Conservation (phyloP, 2,329 filamentous ascomycete species). For the Elsinoe perseae region DNA sequence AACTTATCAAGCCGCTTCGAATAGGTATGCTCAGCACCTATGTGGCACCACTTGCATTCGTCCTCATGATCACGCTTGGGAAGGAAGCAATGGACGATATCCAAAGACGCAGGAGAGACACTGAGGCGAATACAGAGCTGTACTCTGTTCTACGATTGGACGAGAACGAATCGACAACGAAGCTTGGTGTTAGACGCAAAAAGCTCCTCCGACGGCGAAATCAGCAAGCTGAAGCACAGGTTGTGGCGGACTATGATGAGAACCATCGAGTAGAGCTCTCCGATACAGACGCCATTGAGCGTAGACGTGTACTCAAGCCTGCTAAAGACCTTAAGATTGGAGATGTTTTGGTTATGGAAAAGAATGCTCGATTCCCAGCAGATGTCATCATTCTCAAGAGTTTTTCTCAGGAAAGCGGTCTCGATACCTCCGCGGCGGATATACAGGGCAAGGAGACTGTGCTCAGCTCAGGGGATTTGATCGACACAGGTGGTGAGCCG, state of each 20-base stretch:
- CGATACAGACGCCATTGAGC: conserved; percentile 28
- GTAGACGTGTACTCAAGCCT: conserved; percentile 64
- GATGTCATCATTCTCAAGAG: conserved; percentile 92
- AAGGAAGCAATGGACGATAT: conserved; percentile 97
- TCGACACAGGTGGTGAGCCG: conserved; percentile 25
- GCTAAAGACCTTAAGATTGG: conserved; percentile 87
- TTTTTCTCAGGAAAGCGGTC: conserved; percentile 49
- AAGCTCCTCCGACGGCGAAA: conserved; percentile 19
- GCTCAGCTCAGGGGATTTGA: conserved; percentile 27
- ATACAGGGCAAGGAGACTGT: conserved; percentile 26
- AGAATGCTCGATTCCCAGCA: conserved; percentile 87
- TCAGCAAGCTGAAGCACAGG: conserved; percentile 15
- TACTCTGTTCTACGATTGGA: conserved; percentile 72
- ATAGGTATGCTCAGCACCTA: conserved; percentile 96
- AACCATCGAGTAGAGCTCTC: conserved; percentile 47
- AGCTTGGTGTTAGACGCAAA: conserved; percentile 18
- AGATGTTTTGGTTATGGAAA: conserved; percentile 85
- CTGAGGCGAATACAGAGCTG: conserved; percentile 86
- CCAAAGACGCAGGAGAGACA: conserved; percentile 72
- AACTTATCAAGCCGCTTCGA: conserved; percentile 78
- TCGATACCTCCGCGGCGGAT: conserved; percentile 25
- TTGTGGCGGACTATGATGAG: conserved; percentile 47
- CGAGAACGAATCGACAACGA: conserved; percentile 32
- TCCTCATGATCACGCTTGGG: conserved; percentile 82
- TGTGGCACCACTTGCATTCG: conserved; percentile 83